These are phyloP conservation scores for Trametes sanguinea DNA, from an alignment of 768 basidiomycete species.

Conservation along the genomic window DNA sequence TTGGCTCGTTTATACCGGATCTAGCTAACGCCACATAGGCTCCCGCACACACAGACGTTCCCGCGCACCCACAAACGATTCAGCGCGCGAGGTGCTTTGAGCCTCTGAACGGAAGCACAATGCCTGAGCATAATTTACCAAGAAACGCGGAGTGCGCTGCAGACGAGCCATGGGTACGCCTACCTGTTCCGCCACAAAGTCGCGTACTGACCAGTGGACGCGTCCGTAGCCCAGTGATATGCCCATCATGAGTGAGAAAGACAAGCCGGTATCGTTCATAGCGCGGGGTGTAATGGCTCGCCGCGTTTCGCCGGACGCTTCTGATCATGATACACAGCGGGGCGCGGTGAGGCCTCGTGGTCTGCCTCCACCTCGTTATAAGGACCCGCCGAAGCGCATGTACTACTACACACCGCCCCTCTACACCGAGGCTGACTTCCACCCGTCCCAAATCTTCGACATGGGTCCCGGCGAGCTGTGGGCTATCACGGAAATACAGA, in stretches of 20 bases:
- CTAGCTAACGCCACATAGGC: slow-evolving; percentile 13
- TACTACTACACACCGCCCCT: not conserved
- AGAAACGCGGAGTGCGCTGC: slow-evolving; percentile 3
- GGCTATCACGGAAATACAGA: too few relatives aligned
- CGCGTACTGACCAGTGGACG: not conserved
- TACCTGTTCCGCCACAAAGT: not conserved
- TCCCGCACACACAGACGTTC: slow-evolving; percentile 9
- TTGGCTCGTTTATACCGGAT: slow-evolving; percentile 5
- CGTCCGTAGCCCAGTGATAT: slow-evolving; percentile 12
- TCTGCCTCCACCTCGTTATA: slow-evolving; percentile 7
- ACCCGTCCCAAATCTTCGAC: not conserved
- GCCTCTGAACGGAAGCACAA: not conserved
- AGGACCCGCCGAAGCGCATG: not conserved
- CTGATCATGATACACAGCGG: not conserved
- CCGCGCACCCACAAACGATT: slow-evolving; percentile 14
- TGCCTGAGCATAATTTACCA: slow-evolving; percentile 13
- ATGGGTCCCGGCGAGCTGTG: too few relatives aligned
- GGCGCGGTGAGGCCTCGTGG: slow-evolving; percentile 13
- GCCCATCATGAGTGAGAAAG: slow-evolving; percentile 17
- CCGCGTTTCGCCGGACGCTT: not conserved
- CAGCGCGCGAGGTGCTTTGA: not conserved
- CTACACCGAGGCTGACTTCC: not conserved
- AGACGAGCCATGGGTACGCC: slow-evolving; percentile 10
- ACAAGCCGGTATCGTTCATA: slow-evolving; percentile 22
- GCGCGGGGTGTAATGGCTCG: slow-evolving; percentile 11